phyloP scores from a whole-genome alignment of 306 rosid species.

The Quercus mongolica region DNA sequence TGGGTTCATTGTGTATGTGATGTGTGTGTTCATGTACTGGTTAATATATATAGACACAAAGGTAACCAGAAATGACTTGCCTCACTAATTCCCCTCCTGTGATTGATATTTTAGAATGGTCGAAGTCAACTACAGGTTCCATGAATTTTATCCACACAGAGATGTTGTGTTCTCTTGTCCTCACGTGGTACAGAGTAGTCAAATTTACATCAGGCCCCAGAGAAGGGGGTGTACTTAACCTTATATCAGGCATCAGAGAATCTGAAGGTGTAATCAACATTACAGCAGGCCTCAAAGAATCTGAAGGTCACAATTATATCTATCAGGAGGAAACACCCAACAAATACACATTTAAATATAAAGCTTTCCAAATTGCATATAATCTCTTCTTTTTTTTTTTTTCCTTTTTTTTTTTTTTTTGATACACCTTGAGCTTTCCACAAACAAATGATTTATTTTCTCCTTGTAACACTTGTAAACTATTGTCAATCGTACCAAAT shows the following conservation, averaged over 20 bases:
- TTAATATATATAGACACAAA: neutral
- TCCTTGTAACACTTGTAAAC: neutral
- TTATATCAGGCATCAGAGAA: conserved; percentile 55
- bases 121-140: conserved; percentile 81
- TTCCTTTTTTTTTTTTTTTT: too few species aligned
- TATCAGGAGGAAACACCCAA: conserved; percentile 13
- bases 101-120: conserved; percentile 56
- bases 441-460: neutral
- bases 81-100: conserved; percentile 65
- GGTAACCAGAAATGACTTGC: conserved; percentile 38
- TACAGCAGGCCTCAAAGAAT: conserved; percentile 21
- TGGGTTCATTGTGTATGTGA: neutral
- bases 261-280: too few species aligned
- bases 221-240: conserved; percentile 60
- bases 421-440: too few species aligned
- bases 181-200: conserved; percentile 16
- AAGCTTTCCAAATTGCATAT: neutral
- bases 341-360: neutral
- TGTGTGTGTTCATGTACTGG: neutral
- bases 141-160: conserved; percentile 47
- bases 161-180: conserved; percentile 60
- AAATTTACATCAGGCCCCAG: too few species aligned
- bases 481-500: conserved; percentile 47
- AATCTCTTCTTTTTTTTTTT: too few species aligned
- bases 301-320: conserved; percentile 38